Conservation (phyloP, 176 grass and related monocot genomes). For the Elymus sibiricus region DNA sequence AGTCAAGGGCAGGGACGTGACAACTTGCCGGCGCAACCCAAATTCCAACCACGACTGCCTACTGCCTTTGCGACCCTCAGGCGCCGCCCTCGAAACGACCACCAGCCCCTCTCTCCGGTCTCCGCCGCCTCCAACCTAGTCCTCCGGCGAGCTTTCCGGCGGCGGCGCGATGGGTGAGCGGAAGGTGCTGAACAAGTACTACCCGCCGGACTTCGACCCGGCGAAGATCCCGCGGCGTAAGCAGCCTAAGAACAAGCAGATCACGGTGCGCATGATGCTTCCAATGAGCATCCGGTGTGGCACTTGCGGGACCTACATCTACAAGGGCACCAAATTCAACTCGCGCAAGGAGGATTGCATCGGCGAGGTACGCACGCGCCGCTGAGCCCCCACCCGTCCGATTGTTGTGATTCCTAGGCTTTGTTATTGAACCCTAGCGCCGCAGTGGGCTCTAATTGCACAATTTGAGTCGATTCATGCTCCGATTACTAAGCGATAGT, state of each 20-base stretch:
- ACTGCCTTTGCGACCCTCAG: background rate
- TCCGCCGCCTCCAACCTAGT: conserved; percentile 12
- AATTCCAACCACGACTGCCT: background rate
- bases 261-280: conserved; percentile 83
- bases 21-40: background rate
- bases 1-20: no score
- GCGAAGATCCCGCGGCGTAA: conserved; percentile 59
- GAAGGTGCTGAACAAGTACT: conserved; percentile 83
- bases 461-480: background rate
- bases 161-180: conserved; percentile 39
- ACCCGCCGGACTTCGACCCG: conserved; percentile 75
- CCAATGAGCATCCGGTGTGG: conserved; percentile 72
- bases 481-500: background rate
- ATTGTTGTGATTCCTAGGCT: background rate
- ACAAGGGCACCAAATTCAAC: conserved; percentile 88
- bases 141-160: conserved; percentile 3
- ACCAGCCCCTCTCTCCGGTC: background rate
- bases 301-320: conserved; percentile 77
- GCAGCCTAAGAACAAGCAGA: conserved; percentile 68
- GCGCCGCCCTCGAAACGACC: background rate
- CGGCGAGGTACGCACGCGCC: conserved; percentile 41
- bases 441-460: background rate
- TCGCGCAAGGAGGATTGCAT: conserved; percentile 70
- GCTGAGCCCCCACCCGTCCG: background rate
- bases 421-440: background rate